Evolutionary conservation across 169 alveolate genomes (phyloP).

Genomic region (Sarcocystis neurona): DNA sequence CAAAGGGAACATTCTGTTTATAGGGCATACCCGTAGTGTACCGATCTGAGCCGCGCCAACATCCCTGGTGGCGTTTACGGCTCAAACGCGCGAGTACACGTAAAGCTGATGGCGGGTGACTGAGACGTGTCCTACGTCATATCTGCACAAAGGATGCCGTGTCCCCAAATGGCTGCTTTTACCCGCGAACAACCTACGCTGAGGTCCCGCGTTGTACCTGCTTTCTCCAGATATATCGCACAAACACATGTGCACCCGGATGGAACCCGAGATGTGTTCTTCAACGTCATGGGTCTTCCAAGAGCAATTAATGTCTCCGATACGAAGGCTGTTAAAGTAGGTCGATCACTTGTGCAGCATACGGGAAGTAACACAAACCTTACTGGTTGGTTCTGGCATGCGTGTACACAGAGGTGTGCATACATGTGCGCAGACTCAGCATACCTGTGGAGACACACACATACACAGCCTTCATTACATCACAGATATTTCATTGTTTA

Average conservation of each 20-base stretch:
- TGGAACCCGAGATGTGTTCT: constrained; percentile 52
- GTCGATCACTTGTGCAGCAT: neutral
- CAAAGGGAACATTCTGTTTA: no score
- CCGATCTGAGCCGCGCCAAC: no score
- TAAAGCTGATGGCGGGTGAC: no score
- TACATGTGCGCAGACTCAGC: neutral
- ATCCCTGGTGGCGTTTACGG: no score
- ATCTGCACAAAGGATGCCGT: no score
- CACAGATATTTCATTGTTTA: neutral
- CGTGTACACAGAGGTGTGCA: neutral
- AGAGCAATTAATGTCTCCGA: constrained; percentile 16
- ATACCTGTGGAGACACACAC: neutral
- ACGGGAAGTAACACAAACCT: neutral
- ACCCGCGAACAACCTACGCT: no score
- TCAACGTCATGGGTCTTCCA: constrained; percentile 47
- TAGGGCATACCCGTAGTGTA: no score
- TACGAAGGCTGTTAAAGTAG: constrained; percentile 1
- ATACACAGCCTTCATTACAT: neutral
- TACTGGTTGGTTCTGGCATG: neutral
- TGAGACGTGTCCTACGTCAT: no score
- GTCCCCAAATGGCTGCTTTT: no score
- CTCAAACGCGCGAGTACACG: no score
- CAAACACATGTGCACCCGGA: constrained; percentile 33
- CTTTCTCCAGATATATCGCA: constrained; percentile 27
- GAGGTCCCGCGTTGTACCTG: no score